Base-by-base conservation (phyloP, 345 rosid species). In the Hirschfeldia incana region DNA sequence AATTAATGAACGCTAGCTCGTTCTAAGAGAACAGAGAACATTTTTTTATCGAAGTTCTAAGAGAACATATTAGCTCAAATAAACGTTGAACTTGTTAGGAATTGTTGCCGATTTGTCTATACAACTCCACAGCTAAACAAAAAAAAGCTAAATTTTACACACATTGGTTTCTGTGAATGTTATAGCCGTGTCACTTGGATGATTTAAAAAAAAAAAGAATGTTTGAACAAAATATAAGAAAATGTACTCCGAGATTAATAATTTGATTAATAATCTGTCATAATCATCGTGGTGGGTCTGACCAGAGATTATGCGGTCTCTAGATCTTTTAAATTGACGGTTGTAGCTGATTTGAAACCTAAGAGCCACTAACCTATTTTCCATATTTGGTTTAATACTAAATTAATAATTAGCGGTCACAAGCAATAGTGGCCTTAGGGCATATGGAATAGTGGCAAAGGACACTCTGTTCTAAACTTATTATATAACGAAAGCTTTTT, bases 241-340 rank as follows among this genome's bases (percentile, higher is more conserved):
- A 2, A n/a, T 5, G 27, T 63, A 39, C 15, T 16, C 4, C 4
- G 55, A 26, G 68, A 78, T 58, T 72, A 46, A 61, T 60, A 32
- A 6, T 29, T 67, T n/a, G 55, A 78, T 66, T 72, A 32, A 61
- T 61, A 32, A 13, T 39, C 61, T 65, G 30, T 79, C 66, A 26
- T 69, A 62, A 69, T 55, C 62, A 75, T 80, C 63, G 59, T 75
- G 76, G 76, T 80, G 79, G 83, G 80, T 55, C 76, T 80, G 76
- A 75, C 34, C 80, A 80, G 66, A 80, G 83, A 80, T 80, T 59
- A 74, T 74, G 73, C 44, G 76, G 80, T 70, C 79, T 75, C 55
- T 80, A 75, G 83, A 80, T 75, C 79, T n/a, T 80, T 74, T 67
- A 81, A 76, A 81, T 63, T 77, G 72, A 82, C 73, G 80, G 80